Evolutionary conservation across 2,329 filamentous ascomycete species (phyloP), one percentile per base, ranked within the genome.

Genomic region (Cytospora chrysosperma): DNA sequence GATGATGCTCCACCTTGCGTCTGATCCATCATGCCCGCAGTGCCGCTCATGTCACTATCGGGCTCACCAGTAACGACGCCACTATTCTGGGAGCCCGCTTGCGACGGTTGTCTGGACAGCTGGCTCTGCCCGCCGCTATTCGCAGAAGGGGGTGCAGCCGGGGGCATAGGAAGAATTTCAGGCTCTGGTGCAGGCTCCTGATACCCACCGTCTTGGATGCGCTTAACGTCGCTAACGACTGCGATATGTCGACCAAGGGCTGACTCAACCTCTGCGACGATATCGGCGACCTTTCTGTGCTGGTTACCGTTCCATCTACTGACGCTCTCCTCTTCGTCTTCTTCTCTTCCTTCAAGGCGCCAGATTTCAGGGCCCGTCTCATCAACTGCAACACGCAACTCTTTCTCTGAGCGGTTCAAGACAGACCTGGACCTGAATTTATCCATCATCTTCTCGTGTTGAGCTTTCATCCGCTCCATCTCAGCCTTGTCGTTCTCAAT

Each of bases 381-480:
- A 21, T 89, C 83, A 1, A 85, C 81, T 1, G 90, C 83, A 61
- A 82, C 82, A 37, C 91, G 86, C 61, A 98, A 79, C 64, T 91
- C 86, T 69, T 88, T 85, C 75, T 97, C 94, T 1, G 92, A 90
- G 62, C 85, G 81, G 69, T 87, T 88, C 56, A 96, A 81, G 0
- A 87, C 76, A 9, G 89, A 89, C 60, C 86, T 88, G 61, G 86
- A 85, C 74, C 88, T 89, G 69, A 97, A 85, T 68, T 88, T 89
- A 27, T 87, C 86, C 78, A 98, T 84, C 63, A 88, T 85, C 70
- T 86, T 87, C 3, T 86, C 88, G 74, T 99, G 94, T 30, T 89
- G 86, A 37, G 85, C 85, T 75, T 92, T 92, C 85, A 98, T 88
- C 69, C 86, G 88, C 69, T 93, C 90, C 61, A 98, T 92, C 70